A percentile compares a stretch with the other conserved stretches of the same genome.
Evolutionary conservation across 495 filamentous ascomycete species (phyloP).

Genomic region (Neurospora sp.): DNA sequence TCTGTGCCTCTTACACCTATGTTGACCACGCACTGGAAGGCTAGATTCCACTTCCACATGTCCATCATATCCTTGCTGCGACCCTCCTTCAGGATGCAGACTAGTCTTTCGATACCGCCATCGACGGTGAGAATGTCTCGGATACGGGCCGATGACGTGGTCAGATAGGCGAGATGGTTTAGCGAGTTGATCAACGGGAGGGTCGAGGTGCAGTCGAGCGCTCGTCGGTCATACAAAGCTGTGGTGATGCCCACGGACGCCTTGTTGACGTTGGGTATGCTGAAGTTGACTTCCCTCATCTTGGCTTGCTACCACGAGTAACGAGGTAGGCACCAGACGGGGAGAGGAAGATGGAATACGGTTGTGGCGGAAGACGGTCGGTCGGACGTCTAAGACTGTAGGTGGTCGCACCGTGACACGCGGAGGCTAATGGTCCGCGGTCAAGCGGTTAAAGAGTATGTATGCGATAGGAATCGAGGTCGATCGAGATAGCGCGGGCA

Average conservation of each 20-base stretch:
- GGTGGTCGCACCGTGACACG: not conserved
- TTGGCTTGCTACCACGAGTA: constrained; percentile 27
- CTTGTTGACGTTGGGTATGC: constrained; percentile 99
- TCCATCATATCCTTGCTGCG: constrained; percentile 97
- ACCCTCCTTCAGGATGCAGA: constrained; percentile 96
- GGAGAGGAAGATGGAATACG: constrained; percentile 7
- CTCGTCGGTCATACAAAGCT: constrained; percentile 92
- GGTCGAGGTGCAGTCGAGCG: constrained; percentile 95
- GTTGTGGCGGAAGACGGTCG: not conserved
- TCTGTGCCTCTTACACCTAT: constrained; percentile 96
- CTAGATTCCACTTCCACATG: constrained; percentile 99
- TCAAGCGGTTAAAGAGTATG: not conserved
- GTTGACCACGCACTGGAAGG: constrained; percentile 97
- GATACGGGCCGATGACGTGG: constrained; percentile 95
- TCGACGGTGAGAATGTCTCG: constrained; percentile 96
- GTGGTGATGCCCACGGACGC: constrained; percentile 98
- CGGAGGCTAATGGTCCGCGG: not conserved
- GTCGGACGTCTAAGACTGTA: not conserved
- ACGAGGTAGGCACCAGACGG: constrained; percentile 25
- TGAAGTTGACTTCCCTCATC: constrained; percentile 99
- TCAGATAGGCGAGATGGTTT: constrained; percentile 96
- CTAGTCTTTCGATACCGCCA: constrained; percentile 90
- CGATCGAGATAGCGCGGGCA: not conserved
- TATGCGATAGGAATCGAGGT: not conserved
- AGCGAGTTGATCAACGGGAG: constrained; percentile 95